Evolutionary conservation across 495 filamentous ascomycete species (phyloP), one percentile per base, ranked within the genome.

Genomic region (Apiosordaria backusii): DNA sequence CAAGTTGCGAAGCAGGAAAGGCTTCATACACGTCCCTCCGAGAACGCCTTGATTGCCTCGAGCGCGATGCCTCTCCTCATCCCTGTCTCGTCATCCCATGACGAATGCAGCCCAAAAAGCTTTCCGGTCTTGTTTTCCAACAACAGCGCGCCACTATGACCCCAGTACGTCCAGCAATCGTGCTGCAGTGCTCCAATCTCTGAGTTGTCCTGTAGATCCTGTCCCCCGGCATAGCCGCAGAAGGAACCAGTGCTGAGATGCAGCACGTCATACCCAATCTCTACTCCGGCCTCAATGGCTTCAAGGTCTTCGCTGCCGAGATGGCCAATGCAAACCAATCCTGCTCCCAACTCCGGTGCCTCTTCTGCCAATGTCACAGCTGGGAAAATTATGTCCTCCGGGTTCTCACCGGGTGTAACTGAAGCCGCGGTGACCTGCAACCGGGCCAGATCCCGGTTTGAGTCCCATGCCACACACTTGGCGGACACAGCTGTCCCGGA

Each of bases 91-190:
- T 81, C 81, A 61, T 83, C 77, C 80, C 81, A 84, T 10, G 72
- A 78, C 22, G 79, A 81, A 74, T 83, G 80, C 59, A 83, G 50
- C 4, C 79, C 81, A 19, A 82, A 68, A 60, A 84, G 67, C 19
- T 52, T 67, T 13, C 79, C 76, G 1, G 69, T 69, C 57, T 65
- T 65, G 29, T 55, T 50, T 3, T 76, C 69, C 7, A 82, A 27
- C 22, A 84, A 64, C 26, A 79, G 81, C 10, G 81, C 79, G 1
- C 81, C 81, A 10, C 76, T 81, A 67, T 83, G 81, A 18, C 81
- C 82, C 82, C 81, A 85, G 68, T 83, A 84, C n/a, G 82, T 84
- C 82, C 80, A 84, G 57, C 80, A 81, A 68, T 82, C 74, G 67
- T 83, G 82, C 77, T 75, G 79, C 64, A 83, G 67, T 9, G 77